Conservation (phyloP, 2,329 filamentous ascomycete species). For the Talaromyces sp. region DNA sequence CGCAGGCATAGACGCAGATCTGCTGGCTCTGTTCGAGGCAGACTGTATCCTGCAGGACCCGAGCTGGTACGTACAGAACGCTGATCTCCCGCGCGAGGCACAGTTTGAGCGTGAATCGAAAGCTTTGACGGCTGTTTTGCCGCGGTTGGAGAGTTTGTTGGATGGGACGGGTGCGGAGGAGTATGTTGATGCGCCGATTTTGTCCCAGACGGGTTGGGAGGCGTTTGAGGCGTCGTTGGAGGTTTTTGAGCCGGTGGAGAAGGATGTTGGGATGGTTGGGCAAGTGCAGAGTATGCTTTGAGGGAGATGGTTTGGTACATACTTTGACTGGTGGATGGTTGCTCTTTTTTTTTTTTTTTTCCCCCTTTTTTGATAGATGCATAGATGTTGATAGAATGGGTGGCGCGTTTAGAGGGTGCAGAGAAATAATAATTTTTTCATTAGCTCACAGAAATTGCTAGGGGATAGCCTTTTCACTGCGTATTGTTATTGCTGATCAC, state of each 20-base stretch:
- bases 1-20: slow-evolving; percentile 8
- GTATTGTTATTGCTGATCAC: too few relatives aligned
- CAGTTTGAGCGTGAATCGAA: slow-evolving; percentile 2
- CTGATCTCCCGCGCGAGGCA: background rate
- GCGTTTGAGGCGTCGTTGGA: slow-evolving; percentile 4
- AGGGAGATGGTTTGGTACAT: background rate
- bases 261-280: background rate
- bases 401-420: too few relatives aligned
- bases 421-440: too few relatives aligned
- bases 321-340: too few relatives aligned
- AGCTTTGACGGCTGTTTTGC: slow-evolving; percentile 5
- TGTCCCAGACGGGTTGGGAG: slow-evolving; percentile 3
- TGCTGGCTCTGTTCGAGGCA: slow-evolving; percentile 14
- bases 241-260: background rate
- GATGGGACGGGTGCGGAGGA: background rate
- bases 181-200: slow-evolving; percentile 8
- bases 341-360: too few relatives aligned
- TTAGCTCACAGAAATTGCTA: too few relatives aligned
- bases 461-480: too few relatives aligned
- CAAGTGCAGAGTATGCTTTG: background rate
- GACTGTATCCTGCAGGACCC: slow-evolving; percentile 12
- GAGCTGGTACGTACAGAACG: slow-evolving; percentile 16
- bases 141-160: slow-evolving; percentile 3
- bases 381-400: too few relatives aligned
- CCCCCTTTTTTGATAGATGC: too few relatives aligned